phyloP scores from a whole-genome alignment of 2,329 filamentous ascomycete species.

The Colletotrichum kahawae region DNA sequence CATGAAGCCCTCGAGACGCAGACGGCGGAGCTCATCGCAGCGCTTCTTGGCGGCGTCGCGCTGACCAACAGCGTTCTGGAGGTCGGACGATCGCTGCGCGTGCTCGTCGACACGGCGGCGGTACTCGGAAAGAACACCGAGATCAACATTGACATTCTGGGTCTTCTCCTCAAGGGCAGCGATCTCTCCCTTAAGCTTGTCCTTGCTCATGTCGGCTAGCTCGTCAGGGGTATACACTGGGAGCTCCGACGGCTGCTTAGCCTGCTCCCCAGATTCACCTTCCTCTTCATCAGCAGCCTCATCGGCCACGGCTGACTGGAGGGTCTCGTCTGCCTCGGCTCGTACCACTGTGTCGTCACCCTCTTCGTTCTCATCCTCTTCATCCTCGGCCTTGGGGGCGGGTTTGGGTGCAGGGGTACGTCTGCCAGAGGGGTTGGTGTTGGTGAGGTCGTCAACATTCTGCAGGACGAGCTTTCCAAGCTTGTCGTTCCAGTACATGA shows the following conservation, averaged over 20 bases:
- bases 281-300: slow-evolving; percentile 27
- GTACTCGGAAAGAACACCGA: slow-evolving; percentile 88
- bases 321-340: slow-evolving; percentile 17
- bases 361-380: slow-evolving; percentile 24
- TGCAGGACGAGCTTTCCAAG: slow-evolving; percentile 82
- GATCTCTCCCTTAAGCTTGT: slow-evolving; percentile 65
- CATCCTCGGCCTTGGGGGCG: slow-evolving; percentile 22
- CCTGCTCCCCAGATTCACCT: slow-evolving; percentile 21
- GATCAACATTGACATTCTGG: slow-evolving; percentile 85
- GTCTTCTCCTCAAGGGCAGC: slow-evolving; percentile 71
- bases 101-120: slow-evolving; percentile 86
- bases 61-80: slow-evolving; percentile 76
- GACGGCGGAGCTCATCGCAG: slow-evolving; percentile 87
- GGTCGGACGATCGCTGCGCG: slow-evolving; percentile 79
- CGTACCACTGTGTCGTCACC: slow-evolving; percentile 25
- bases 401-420: slow-evolving; percentile 2
- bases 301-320: slow-evolving; percentile 25
- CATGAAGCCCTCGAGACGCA: slow-evolving; percentile 97
- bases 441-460: slow-evolving; percentile 73
- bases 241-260: slow-evolving; percentile 60
- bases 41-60: slow-evolving; percentile 91
- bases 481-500: slow-evolving; percentile 89
- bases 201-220: slow-evolving; percentile 69
- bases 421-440: slow-evolving; percentile 33
- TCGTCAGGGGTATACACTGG: slow-evolving; percentile 80